Conservation (phyloP, 441 rosid genomes). For the Erysimum cheiri region DNA sequence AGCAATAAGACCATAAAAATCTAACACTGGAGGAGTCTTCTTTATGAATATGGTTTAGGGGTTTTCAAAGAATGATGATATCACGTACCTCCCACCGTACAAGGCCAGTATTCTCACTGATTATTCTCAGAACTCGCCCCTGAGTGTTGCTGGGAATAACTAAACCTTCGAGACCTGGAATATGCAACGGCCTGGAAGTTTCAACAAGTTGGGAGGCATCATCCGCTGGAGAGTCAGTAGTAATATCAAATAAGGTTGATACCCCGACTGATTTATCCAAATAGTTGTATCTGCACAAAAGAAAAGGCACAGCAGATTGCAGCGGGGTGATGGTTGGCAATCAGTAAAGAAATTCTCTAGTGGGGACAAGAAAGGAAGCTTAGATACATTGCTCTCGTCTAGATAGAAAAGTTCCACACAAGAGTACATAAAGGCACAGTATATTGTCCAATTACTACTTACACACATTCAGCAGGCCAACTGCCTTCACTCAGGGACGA, state of each 20-base stretch:
- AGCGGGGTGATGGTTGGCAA: constrained; percentile 22
- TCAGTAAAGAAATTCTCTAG: constrained; percentile 3
- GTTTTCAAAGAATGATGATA: constrained; percentile 15
- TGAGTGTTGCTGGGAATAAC: constrained; percentile 77
- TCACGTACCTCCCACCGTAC: constrained; percentile 97
- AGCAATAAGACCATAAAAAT: constrained; percentile 16
- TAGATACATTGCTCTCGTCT: constrained; percentile 9
- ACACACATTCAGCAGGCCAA: constrained; percentile 99
- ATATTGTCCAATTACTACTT: constrained; percentile 48
- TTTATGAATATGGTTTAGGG: not conserved
- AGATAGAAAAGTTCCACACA: constrained; percentile 29
- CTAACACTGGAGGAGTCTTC: constrained; percentile 5
- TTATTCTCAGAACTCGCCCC: constrained; percentile 73
- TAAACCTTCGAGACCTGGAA: constrained; percentile 88
- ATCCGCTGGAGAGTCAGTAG: constrained; percentile 61
- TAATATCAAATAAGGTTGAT: constrained; percentile 78
- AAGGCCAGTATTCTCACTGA: constrained; percentile 71
- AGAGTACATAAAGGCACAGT: constrained; percentile 13
- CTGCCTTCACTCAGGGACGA: constrained; percentile 94
- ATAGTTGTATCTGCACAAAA: constrained; percentile 77
- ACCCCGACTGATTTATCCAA: constrained; percentile 89
- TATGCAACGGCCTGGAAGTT: constrained; percentile 61
- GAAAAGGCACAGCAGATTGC: constrained; percentile 17
- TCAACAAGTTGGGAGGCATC: constrained; percentile 69
- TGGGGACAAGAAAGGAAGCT: constrained; percentile 27